Base-by-base conservation (phyloP, 305 asterid genomes). In the Withania somnifera region DNA sequence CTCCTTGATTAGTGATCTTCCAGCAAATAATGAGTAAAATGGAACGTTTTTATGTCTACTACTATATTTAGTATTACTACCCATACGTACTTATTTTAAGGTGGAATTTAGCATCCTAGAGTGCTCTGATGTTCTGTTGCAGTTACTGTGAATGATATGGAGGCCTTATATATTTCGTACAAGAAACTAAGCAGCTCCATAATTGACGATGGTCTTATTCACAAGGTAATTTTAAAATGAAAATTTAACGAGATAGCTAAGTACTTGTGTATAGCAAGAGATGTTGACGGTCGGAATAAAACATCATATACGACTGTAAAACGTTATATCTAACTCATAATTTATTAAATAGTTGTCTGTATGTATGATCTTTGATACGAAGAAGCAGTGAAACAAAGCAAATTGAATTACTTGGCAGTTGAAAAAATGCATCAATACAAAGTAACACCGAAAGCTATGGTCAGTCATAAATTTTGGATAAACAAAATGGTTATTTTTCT, bases 61-160 rank as follows among this genome's bases (percentile, higher is more conserved):
- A 20, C 0, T n/a, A n/a, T n/a, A n/a, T 36, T 4, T 53, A 9
- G n/a, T 56, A 24, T 1, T 56, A 20, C 15, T 56, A 56, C 19
- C 53, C 32, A 40, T 42, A 42, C 11, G 19, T 22, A 13, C 1
- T 4, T 64, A 2, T 19, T 36, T n/a, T 11, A 67, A 67, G 28
- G 9, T 67, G 32, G 2, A 67, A 36, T 66, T 66, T n/a, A 69
- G 56, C 57, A 22, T 71, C 22, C 42, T 24, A 71, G 69, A 19
- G 51, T 75, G 51, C 30, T 52, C 13, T 50, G 10, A 2, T 66
- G 8, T 36, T 67, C 1, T 52, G 60, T 84, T 85, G 88, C 95
- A 94, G 98, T 94, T 89, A 91, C 85, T 42, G 84, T 91, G 82
- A 94, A 94, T 79, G 98, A 93, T 86, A 90, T 93, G 30, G 98